phyloP scores from a whole-genome alignment of 2,329 filamentous ascomycete species.

The Orbilia ellipsospora region DNA sequence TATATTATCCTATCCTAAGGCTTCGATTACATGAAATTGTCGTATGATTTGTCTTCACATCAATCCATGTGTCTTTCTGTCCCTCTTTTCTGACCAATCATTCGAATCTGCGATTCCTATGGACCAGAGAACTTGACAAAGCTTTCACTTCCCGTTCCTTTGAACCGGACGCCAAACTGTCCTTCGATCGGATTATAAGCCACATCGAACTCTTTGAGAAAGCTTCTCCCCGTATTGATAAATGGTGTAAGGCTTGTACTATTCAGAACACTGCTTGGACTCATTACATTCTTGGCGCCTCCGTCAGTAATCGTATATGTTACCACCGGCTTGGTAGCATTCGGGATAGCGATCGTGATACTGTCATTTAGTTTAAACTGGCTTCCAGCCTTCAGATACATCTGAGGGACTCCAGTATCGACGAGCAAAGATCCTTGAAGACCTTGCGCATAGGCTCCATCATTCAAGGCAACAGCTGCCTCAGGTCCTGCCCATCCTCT shows the following conservation, averaged over 20 bases:
- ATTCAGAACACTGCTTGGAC: constrained; percentile 8
- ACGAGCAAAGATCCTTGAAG: not conserved
- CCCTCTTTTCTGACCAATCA: no score
- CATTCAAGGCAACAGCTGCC: constrained; percentile 17
- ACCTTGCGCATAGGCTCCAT: constrained; percentile 17
- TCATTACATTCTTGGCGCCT: not conserved
- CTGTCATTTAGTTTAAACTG: constrained; percentile 11
- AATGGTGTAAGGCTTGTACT: constrained; percentile 21
- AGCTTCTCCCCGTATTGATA: constrained; percentile 24
- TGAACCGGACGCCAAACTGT: constrained; percentile 20
- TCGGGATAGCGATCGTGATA: constrained; percentile 25
- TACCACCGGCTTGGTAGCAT: constrained; percentile 14
- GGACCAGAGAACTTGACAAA: constrained; percentile 22
- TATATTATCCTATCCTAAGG: no score
- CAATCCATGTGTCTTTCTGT: no score
- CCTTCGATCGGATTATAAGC: constrained; percentile 13
- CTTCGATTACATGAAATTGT: no score
- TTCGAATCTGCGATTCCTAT: no score
- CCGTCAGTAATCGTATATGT: not conserved
- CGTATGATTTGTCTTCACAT: no score
- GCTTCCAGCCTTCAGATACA: constrained; percentile 21
- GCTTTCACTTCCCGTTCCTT: constrained; percentile 14
- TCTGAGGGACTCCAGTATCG: constrained; percentile 22
- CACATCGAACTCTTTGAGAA: constrained; percentile 22
- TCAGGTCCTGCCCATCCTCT: constrained; percentile 17